Base-by-base conservation (phyloP, 768 basidiomycete genomes). In the Kwoniella mangroviensis region DNA sequence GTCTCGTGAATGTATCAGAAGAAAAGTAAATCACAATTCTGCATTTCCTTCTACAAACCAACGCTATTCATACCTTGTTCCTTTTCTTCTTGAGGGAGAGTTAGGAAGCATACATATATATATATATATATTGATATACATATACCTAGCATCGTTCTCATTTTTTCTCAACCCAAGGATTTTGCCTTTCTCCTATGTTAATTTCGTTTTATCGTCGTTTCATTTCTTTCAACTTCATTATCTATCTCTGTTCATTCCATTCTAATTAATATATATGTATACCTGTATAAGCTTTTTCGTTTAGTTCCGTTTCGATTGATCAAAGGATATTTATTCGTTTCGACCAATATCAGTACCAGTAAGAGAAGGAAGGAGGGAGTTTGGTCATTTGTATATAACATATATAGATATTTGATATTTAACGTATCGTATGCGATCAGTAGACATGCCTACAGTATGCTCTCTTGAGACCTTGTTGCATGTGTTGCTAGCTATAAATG, bases 101-200 rank as follows among this genome's bases (percentile, higher is more conserved):
- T 54, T 12, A 54, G 24, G 53, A 21, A 54, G 53, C 24, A 21
- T 24, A 24, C 21, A 17, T 55, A 21, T 26, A n/a, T 54, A 54
- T 34, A 10, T 41, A 28, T 40, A n/a, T 55, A 55, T 34, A n/a
- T 41, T 11, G 11, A 40, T 12, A 61, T 45, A 26, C 40, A 61
- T 61, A 61, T 61, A 61, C 59, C 59, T 43, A 61, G 59, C 59
- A 61, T 61, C 21, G 6, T 34, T 28, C 11, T 21, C 22, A 15
- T 61, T 45, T 6, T 19, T 41, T 59, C 19, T 59, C 34, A 24
- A 21, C 54, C 4, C 26, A 13, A 17, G 13, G 11, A 24, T 22
- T n/a, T 24, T 24, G 9, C 24, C 53, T 54, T n/a, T n/a, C 19
- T 51, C 15, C 49, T 51, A 51, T 51, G 49, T 17, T 21, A 17